Base-by-base conservation (phyloP, 2,329 filamentous ascomycete genomes). In the Hyphodiscus sp. region DNA sequence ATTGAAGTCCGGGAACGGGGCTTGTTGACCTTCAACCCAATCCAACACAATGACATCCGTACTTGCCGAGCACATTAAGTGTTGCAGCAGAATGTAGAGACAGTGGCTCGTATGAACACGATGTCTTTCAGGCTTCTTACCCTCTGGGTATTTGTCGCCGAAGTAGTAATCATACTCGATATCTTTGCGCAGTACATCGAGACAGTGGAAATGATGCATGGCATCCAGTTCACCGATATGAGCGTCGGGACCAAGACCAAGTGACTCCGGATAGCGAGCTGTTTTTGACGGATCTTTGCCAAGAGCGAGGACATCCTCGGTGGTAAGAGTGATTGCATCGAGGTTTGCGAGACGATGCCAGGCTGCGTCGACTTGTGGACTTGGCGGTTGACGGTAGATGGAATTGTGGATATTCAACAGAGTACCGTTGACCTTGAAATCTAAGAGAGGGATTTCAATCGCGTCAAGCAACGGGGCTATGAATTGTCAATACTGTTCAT, bases 151-250 rank as follows among this genome's bases (percentile, higher is more conserved):
- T 16, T 47, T 29, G 7, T 49, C 41, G 8, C 23, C 38, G 41
- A 29, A 45, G 51, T 53, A 53, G 8, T 53, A 26, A 9, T 53
- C 47, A 45, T 33, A 53, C 18, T 49, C 19, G 18, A 13, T 16
- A 47, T 54, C 38, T 50, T 60, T 60, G 11, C 65, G 59, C 7
- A 68, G 54, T 11, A 56, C 50, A 44, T 67, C 62, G 19, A 67
- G 58, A 53, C 66, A 68, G 51, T 68, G 67, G 1, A 68, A 53
- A 23, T 65, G 57, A 44, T 68, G 67, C 33, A 65, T 63, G 2
- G 61, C 51, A 42, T 70, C 67, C 8, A 68, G 49, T 46, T 63
- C 54, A 6, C 58, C 66, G 44, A 67, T 61, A 54, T 69, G 68
- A 13, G 63, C 64, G 20, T 68, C 63, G 9, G 52, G 20, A 1